Conservation (phyloP, 352 stramenopile genomes). For the Thalassiosira ordinaria region DNA sequence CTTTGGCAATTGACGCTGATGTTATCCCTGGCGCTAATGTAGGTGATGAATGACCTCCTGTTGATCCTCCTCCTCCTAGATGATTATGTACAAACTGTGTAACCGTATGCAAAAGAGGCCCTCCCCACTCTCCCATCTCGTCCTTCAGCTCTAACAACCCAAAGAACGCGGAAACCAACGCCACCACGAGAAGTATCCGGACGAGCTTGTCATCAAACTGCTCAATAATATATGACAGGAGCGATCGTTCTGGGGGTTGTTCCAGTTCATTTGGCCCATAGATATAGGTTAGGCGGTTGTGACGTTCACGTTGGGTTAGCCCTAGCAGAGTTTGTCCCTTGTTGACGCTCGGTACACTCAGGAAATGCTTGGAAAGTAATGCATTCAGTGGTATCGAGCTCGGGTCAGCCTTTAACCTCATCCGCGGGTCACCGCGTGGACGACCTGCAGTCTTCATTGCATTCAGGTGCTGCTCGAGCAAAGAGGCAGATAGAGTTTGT, state of each 20-base stretch:
- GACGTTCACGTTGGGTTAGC: conserved; percentile 32
- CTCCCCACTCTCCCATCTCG: conserved; percentile 51
- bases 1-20: conserved; percentile 31
- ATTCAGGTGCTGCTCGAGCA: conserved; percentile 14
- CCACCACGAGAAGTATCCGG: conserved; percentile 96
- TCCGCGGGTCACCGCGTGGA: conserved; percentile 11
- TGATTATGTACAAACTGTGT: conserved; percentile 86
- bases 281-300: conserved; percentile 32
- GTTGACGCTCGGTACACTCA: conserved; percentile 33
- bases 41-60: conserved; percentile 11
- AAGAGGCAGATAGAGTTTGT: background rate
- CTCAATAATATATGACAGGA: conserved; percentile 84
- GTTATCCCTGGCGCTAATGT: background rate
- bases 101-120: conserved; percentile 88
- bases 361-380: conserved; percentile 43
- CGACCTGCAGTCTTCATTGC: conserved; percentile 10
- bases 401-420: conserved; percentile 42
- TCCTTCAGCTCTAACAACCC: conserved; percentile 89
- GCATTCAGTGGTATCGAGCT: conserved; percentile 46
- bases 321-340: conserved; percentile 40
- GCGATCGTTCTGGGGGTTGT: conserved; percentile 44
- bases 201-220: conserved; percentile 99
- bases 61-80: conserved; percentile 56
- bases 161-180: conserved; percentile 93
- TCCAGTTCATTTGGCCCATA: conserved; percentile 73